A percentile compares a stretch with the other conserved stretches of the same genome.
phyloP scores from a whole-genome alignment of 2,329 filamentous ascomycete species.

The Chaetomium sp. region DNA sequence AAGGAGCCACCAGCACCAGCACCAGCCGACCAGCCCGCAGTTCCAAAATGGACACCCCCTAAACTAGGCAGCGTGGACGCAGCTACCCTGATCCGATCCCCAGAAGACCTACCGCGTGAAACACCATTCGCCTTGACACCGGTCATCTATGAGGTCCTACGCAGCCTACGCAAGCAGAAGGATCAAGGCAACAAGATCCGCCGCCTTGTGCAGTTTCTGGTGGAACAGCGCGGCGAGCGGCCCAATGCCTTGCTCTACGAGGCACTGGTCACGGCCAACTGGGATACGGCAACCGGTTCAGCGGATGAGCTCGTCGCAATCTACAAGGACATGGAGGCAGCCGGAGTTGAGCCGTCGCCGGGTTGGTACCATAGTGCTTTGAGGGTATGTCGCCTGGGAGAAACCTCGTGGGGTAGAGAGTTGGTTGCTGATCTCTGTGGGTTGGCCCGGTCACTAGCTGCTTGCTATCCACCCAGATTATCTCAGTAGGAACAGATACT shows the following conservation, averaged over 20 bases:
- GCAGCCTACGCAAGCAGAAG: constrained; percentile 29
- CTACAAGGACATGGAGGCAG: constrained; percentile 64
- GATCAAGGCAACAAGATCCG: constrained; percentile 35
- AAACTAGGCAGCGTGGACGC: neutral
- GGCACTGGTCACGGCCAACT: constrained; percentile 66
- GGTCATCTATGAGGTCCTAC: constrained; percentile 45
- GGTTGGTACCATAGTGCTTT: constrained; percentile 66
- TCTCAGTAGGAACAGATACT: constrained; percentile 61
- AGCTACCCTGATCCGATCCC: neutral
- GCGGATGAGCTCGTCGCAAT: constrained; percentile 55
- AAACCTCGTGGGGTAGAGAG: too few relatives aligned
- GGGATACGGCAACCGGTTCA: constrained; percentile 56
- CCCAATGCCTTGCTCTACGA: constrained; percentile 62
- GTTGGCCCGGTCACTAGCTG: constrained; percentile 38
- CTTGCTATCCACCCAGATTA: constrained; percentile 84
- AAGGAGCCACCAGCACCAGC: too few relatives aligned
- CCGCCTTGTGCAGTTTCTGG: constrained; percentile 50
- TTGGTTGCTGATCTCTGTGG: constrained; percentile 6
- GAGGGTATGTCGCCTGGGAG: constrained; percentile 39
- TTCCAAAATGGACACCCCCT: neutral
- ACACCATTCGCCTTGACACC: constrained; percentile 15
- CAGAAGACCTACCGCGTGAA: neutral
- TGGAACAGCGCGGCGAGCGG: constrained; percentile 47
- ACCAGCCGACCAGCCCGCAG: too few relatives aligned
- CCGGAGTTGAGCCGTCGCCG: constrained; percentile 56